Evolutionary conservation across 768 basidiomycete genomes (phyloP).

Genomic region (Mycena belliarum): DNA sequence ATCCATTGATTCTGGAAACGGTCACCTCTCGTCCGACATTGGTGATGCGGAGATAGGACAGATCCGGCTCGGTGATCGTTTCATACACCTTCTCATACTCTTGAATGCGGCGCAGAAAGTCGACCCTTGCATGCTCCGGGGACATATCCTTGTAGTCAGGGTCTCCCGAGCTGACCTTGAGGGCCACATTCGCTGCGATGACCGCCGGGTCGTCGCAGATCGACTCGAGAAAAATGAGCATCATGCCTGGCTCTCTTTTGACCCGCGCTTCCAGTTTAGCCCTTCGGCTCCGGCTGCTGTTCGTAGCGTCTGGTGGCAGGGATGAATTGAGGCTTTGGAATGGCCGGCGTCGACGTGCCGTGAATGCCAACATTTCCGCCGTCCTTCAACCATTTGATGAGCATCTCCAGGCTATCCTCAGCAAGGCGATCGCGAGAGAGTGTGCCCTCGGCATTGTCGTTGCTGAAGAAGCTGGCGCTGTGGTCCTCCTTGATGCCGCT

Average conservation of each 20-base stretch:
- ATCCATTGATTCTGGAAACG: constrained; percentile 86
- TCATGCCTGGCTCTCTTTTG: constrained; percentile 81
- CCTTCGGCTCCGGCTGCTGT: constrained; percentile 79
- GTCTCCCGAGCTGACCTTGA: constrained; percentile 96
- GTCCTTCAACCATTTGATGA: constrained; percentile 92
- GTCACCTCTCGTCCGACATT: constrained; percentile 93
- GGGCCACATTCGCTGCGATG: constrained; percentile 93
- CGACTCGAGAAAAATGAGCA: constrained; percentile 92
- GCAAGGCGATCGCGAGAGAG: constrained; percentile 80
- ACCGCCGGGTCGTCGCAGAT: constrained; percentile 91
- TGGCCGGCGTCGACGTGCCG: constrained; percentile 48
- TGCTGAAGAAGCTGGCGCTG: constrained; percentile 86
- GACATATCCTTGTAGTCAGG: constrained; percentile 95
- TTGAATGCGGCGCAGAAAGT: constrained; percentile 89
- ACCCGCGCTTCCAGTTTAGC: constrained; percentile 85
- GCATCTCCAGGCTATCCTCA: constrained; percentile 89
- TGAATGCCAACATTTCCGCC: constrained; percentile 98
- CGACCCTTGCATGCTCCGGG: constrained; percentile 79
- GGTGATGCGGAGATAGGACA: constrained; percentile 88
- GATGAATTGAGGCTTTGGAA: constrained; percentile 4
- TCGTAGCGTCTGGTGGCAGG: constrained; percentile 79
- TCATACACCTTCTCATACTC: constrained; percentile 96
- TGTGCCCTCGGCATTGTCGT: constrained; percentile 77
- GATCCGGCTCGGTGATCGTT: constrained; percentile 87
- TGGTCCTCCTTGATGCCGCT: constrained; percentile 90